Evolutionary conservation across 176 grass and related monocot species (phyloP).

Genomic region (Echinochloa phyllopogon): DNA sequence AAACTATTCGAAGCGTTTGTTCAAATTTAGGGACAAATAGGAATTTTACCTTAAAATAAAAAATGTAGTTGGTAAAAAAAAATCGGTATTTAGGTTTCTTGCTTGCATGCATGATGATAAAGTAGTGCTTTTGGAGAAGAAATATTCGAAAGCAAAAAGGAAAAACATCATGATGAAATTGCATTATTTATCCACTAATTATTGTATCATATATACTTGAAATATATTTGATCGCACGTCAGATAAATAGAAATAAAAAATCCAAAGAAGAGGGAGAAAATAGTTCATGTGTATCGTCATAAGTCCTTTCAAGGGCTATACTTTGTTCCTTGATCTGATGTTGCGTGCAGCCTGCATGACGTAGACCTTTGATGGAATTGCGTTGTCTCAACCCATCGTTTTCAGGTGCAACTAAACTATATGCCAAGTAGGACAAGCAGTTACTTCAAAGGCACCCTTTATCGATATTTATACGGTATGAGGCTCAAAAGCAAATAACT

Average conservation of each 20-base stretch:
- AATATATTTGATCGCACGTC: not conserved
- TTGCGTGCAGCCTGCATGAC: conserved; percentile 57
- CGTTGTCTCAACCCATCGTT: conserved; percentile 40
- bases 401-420: conserved; percentile 45
- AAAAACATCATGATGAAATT: not conserved
- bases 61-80: too few species aligned
- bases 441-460: conserved; percentile 59
- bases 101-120: not conserved
- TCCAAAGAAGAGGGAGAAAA: not conserved
- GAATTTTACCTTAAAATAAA: too few species aligned
- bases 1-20: not conserved
- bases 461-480: conserved; percentile 34
- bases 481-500: conserved; percentile 18
- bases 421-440: conserved; percentile 50
- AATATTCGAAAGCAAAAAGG: not conserved
- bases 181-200: not conserved
- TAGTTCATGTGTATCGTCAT: not conserved
- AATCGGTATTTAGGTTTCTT: not conserved
- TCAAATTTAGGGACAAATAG: not conserved
- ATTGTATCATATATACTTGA: not conserved
- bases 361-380: conserved; percentile 42
- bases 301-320: conserved; percentile 27
- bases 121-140: not conserved
- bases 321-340: conserved; percentile 34
- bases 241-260: not conserved